These are phyloP conservation scores for Colletotrichum graminicola DNA, from an alignment of 2,329 filamentous ascomycete species.

Conservation along the genomic window DNA sequence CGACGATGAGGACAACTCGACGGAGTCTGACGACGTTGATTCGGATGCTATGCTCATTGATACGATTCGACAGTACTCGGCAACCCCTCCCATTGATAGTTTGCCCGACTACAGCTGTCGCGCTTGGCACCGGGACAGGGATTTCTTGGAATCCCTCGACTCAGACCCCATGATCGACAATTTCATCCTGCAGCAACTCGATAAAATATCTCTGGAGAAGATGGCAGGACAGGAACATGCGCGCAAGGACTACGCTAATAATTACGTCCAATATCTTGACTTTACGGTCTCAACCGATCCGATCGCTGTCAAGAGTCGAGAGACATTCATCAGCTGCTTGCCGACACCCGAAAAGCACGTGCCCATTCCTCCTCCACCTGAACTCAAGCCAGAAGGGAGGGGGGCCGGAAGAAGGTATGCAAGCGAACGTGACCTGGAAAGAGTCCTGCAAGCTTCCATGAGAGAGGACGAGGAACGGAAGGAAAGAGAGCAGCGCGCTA, in stretches of 20 bases:
- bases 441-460: slow-evolving; percentile 78
- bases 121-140: slow-evolving; percentile 62
- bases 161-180: slow-evolving; percentile 55
- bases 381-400: slow-evolving; percentile 69
- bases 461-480: slow-evolving; percentile 77
- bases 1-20: slow-evolving; percentile 65
- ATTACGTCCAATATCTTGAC: slow-evolving; percentile 65
- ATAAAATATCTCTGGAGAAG: slow-evolving; percentile 55
- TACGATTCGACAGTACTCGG: slow-evolving; percentile 63
- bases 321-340: slow-evolving; percentile 58
- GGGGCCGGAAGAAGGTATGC: slow-evolving; percentile 69
- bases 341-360: slow-evolving; percentile 39
- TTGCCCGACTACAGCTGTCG: slow-evolving; percentile 62
- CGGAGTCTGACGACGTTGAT: slow-evolving; percentile 66
- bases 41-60: slow-evolving; percentile 63
- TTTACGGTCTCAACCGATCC: slow-evolving; percentile 70
- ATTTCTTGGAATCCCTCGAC: slow-evolving; percentile 58
- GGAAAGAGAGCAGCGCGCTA: slow-evolving; percentile 73
- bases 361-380: slow-evolving; percentile 53
- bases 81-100: slow-evolving; percentile 67
- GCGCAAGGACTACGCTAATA: slow-evolving; percentile 58
- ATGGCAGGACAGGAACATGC: slow-evolving; percentile 54
- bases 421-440: slow-evolving; percentile 80
- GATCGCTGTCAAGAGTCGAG: slow-evolving; percentile 65
- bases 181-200: slow-evolving; percentile 61